Evolutionary conservation across 768 basidiomycete genomes (phyloP), one percentile per base, ranked within the genome.

Genomic region (Filobasidium floriforme): DNA sequence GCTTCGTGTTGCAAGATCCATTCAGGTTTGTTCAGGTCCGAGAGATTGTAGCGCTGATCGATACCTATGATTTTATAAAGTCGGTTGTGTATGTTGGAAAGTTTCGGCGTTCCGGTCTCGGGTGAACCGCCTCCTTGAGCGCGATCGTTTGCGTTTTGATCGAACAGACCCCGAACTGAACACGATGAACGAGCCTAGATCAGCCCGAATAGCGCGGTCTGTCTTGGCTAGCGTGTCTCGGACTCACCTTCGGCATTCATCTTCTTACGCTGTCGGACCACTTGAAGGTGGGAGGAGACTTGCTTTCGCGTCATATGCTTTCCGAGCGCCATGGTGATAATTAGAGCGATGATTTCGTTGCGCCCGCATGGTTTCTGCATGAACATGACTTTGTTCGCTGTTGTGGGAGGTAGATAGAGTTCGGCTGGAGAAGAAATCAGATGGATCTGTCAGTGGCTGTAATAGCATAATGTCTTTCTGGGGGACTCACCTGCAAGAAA

Each of bases 271-370:
- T 77, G 75, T 69, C 78, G 78, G 59, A 78, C 69, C 7, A 78
- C 77, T 64, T 80, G 79, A 26, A 77, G 73, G 60, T 80, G 79
- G 29, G 72, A 74, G 64, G 76, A 77, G 60, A 80, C 77, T 64
- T 77, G 76, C 70, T 80, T 80, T 9, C 79, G 62, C 18, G 71
- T 68, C 46, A 75, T 71, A 11, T 63, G 43, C 43, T 71, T 72
- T 22, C 76, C 75, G 12, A 76, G 76, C 41, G 68, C 66, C 18
- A 76, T 67, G 1, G 65, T 60, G 44, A 80, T 75, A 67, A 76
- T 75, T 37, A 75, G 70, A 37, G 71, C 75, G 61, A 80, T 77
- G 51, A 79, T 70, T 66, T 80, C 79, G 70, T 80, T 80, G 1
- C 79, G 71, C 0, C 79, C 79, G 55, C 75, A 76, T 0, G 74